Base-by-base conservation (phyloP, 495 filamentous ascomycete genomes). In the Chaetomium cochliodes region DNA sequence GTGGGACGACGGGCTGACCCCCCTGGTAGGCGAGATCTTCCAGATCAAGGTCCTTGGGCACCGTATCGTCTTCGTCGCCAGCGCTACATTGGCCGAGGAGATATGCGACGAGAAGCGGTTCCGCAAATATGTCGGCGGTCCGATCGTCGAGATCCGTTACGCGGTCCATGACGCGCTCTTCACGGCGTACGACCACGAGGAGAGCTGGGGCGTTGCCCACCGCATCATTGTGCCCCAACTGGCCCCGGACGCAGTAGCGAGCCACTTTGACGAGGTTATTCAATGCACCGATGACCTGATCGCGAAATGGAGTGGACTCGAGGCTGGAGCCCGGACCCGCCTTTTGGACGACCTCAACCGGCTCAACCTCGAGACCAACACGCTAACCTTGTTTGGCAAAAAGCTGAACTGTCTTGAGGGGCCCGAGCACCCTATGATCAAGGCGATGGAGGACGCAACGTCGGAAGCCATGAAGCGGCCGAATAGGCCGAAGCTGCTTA, bases 141-240 rank as follows among this genome's bases (percentile, higher is more conserved):
- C 81, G 22, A 73, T 90, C 57, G 64, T 77, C 16, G 77, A 91
- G 72, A 78, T 90, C 51, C 81, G 89, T 53, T 79, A 84, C 64
- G 78, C 79, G 5, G 78, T 86, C 0, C 76, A 85, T 60, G 86
- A 89, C 69, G 81, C 88, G 5, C 79, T 92, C 16, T 92, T 92
- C 74, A 90, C 87, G 0, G 90, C 89, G 8, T 81, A 82, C 65
- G 71, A 84, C 30, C 76, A 82, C 22, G 88, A 90, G 66, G 75
- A 81, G 60, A 86, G 84, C 64, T 92, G 89, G 90, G 84, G 77
- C 3, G 74, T 90, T 50, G 86, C 87, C 7, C 90, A 93, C 68
- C 84, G 90, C n/a, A 81, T 90, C 70, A 68, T 84, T n/a, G 81
- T 83, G 47, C 89, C 89, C 12, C 85, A 81, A 5, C 88, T 94